Evolutionary conservation across 2,329 filamentous ascomycete genomes (phyloP), one percentile per base, ranked within the genome.

Genomic region (Aspergillus thermomutatus): DNA sequence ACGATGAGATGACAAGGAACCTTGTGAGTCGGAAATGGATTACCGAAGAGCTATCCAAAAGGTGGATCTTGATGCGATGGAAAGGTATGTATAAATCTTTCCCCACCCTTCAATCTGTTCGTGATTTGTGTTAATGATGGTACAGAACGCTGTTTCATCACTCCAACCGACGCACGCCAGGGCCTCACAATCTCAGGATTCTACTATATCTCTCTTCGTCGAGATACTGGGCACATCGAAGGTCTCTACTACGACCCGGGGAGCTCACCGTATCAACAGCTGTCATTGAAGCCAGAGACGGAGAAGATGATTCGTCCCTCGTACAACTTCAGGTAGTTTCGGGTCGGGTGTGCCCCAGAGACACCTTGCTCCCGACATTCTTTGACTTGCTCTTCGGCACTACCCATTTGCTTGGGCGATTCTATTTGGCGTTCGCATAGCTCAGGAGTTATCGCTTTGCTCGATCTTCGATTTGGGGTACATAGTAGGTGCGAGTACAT

Each of bases 11-110:
- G 60, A 72, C 71, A n/a, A 75, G 69, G 56, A 77, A 72, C 17
- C 66, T 79, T 43, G 72, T 78, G 50, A 79, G 75, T 60, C 73
- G 71, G 60, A 75, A 74, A 56, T 79, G 75, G 75, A 65, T 78
- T 21, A 73, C 68, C n/a, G 73, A 75, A 55, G 62, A 73, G 60
- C 53, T 78, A 54, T 71, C 69, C 19, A 70, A 72, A 55, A 73
- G 75, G 26, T 80, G 78, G 78, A 77, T 81, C 49, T 61, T 81
- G 61, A 81, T 81, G 79, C 70, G 79, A 59, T 81, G 79, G 79
- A 81, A 81, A 68, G 79, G 77, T 77, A 58, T 59, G 69, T 66
- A 37, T 14, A 9, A 5, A 37, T 46, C 41, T 28, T 49, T 8
- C 19, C 23, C 4, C 21, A 6, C 23, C 6, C 10, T 50, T 51